Percentiles rank a stretch among this genome's conserved stretches.
Evolutionary conservation across 1,284 basidiomycete genomes (phyloP).

Genomic region (Heliocybe sulcata): DNA sequence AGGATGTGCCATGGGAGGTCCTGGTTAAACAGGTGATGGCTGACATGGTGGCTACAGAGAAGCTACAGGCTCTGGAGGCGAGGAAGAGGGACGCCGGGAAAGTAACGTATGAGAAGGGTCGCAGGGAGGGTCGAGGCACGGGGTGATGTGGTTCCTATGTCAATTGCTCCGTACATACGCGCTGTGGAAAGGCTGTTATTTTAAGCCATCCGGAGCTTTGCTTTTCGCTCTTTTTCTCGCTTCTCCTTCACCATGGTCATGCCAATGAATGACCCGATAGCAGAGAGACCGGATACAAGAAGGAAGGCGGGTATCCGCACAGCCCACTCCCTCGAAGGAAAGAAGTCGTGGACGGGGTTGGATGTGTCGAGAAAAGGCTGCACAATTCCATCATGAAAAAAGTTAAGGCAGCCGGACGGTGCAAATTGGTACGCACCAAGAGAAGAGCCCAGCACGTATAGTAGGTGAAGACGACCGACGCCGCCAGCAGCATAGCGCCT

Average conservation of each 20-base stretch:
- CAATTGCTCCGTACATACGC: background rate
- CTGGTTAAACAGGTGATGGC: conserved; percentile 47
- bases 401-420: conserved; percentile 1
- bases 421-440: conserved; percentile 47
- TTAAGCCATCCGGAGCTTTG: conserved; percentile 47
- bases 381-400: conserved; percentile 2
- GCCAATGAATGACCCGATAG: conserved; percentile 75
- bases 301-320: conserved; percentile 79
- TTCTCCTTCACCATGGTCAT: conserved; percentile 73
- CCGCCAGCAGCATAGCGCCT: background rate
- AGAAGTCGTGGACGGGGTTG: conserved; percentile 69
- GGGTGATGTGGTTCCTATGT: background rate
- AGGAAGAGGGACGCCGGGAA: conserved; percentile 17
- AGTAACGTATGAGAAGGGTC: conserved; percentile 6
- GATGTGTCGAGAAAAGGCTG: conserved; percentile 82
- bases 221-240: conserved; percentile 53
- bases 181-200: background rate
- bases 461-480: conserved; percentile 71
- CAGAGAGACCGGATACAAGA: conserved; percentile 71
- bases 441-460: conserved; percentile 90
- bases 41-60: conserved; percentile 57
- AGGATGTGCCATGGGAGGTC: conserved; percentile 32
- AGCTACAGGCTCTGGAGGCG: conserved; percentile 42
- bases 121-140: conserved; percentile 6
- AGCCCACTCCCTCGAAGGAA: conserved; percentile 89